Conservation (phyloP, 345 rosid species). For the Triadica sebifera region DNA sequence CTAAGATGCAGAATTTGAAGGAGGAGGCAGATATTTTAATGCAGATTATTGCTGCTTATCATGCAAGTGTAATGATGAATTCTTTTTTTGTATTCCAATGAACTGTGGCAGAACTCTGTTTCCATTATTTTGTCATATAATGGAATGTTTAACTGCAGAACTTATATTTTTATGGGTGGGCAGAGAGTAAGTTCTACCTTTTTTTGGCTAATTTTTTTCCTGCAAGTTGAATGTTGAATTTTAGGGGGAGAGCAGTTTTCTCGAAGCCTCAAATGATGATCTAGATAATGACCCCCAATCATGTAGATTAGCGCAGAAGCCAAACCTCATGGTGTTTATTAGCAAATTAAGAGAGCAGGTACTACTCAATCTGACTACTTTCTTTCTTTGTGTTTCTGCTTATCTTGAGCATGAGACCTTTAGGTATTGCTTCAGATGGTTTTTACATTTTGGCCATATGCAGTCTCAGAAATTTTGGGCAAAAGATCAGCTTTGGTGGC, state of each 20-base stretch:
- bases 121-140: neutral
- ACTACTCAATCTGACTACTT: neutral
- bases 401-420: too few species aligned
- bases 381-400: neutral
- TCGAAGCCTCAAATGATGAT: constrained; percentile 44
- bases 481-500: constrained; percentile 75
- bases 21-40: constrained; percentile 67
- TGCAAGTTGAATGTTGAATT: constrained; percentile 5
- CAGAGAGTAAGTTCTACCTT: neutral
- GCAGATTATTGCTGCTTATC: constrained; percentile 60
- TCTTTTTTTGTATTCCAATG: neutral
- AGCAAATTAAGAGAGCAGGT: constrained; percentile 76
- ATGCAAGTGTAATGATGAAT: constrained; percentile 33
- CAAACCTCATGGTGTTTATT: constrained; percentile 53
- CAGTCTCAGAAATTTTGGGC: constrained; percentile 58
- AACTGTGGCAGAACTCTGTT: neutral
- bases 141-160: neutral
- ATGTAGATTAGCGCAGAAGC: constrained; percentile 39
- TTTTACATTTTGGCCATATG: constrained; percentile 23
- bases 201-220: neutral
- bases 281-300: constrained; percentile 25
- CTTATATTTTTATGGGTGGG: too few species aligned
- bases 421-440: constrained; percentile 18
- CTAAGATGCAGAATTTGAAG: constrained; percentile 55
- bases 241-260: constrained; percentile 33